Conservation (phyloP, 805 yeast species). For the Lipomyces lipofer region DNA sequence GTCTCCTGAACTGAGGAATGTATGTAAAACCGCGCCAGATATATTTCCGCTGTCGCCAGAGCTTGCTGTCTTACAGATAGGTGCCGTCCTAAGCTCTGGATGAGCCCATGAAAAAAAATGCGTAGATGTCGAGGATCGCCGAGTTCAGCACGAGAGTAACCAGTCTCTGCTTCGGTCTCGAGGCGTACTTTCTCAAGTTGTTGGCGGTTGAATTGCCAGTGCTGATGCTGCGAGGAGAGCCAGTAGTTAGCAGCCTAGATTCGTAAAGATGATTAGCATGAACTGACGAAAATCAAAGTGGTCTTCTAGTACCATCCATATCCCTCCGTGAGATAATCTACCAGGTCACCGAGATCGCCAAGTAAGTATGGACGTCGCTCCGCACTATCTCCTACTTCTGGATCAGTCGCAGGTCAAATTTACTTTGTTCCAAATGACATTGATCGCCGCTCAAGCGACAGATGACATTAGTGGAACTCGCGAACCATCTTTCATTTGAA, state of each 20-base stretch:
- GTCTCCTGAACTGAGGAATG: constrained; percentile 75
- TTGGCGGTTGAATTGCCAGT: constrained; percentile 79
- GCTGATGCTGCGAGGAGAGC: constrained; percentile 52
- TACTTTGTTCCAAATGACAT: no score
- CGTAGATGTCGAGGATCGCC: constrained; percentile 59
- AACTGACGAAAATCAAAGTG: no score
- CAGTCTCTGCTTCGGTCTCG: constrained; percentile 42
- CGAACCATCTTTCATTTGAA: no score
- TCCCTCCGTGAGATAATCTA: no score
- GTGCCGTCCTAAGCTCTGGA: constrained; percentile 75
- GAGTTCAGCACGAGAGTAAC: constrained; percentile 36
- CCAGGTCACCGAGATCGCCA: no score
- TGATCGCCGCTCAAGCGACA: no score
- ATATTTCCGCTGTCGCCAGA: constrained; percentile 84
- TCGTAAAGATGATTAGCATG: no score
- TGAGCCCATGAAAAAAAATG: constrained; percentile 73
- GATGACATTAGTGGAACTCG: no score
- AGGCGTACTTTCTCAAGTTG: constrained; percentile 51
- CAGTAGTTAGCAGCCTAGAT: constrained; percentile 37
- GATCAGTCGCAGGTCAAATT: no score
- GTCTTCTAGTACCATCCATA: no score
- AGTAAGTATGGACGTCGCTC: no score
- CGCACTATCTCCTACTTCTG: no score
- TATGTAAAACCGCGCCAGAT: constrained; percentile 73
- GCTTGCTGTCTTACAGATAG: constrained; percentile 79